phyloP scores from a whole-genome alignment of 2,329 filamentous ascomycete species.

The Cercospora sp. region DNA sequence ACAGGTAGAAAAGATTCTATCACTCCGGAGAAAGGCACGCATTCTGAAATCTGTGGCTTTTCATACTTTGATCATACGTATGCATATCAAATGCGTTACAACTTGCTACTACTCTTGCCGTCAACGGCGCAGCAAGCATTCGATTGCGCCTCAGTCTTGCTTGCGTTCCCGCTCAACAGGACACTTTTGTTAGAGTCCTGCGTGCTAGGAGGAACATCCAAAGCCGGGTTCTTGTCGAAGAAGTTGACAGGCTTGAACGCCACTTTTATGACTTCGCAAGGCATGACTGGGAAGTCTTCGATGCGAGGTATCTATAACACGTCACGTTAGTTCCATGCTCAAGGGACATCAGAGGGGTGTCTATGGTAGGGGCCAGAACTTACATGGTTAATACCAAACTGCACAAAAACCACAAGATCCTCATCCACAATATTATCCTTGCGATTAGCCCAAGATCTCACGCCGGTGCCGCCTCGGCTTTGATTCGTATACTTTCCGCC shows the following conservation, averaged over 20 bases:
- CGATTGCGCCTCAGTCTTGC: neutral
- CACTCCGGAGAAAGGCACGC: neutral
- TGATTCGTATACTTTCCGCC: slow-evolving; percentile 58
- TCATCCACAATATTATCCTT: slow-evolving; percentile 59
- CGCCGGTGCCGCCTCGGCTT: slow-evolving; percentile 54
- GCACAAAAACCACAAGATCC: slow-evolving; percentile 59
- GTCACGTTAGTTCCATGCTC: slow-evolving; percentile 40
- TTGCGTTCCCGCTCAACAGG: slow-evolving; percentile 37
- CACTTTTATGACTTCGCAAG: slow-evolving; percentile 58
- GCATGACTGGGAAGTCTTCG: slow-evolving; percentile 63
- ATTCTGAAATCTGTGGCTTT: neutral
- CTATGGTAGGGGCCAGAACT: slow-evolving; percentile 37
- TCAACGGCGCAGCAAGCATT: slow-evolving; percentile 14
- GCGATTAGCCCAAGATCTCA: slow-evolving; percentile 52
- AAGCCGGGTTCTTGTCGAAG: slow-evolving; percentile 59
- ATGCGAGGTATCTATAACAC: slow-evolving; percentile 50
- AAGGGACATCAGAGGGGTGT: slow-evolving; percentile 58
- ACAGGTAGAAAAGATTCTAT: neutral
- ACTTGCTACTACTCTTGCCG: slow-evolving; percentile 14
- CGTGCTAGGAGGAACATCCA: slow-evolving; percentile 57
- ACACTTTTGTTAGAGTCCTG: slow-evolving; percentile 51
- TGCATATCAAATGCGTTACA: neutral
- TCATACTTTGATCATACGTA: neutral
- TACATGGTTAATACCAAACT: slow-evolving; percentile 59
- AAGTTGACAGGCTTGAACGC: slow-evolving; percentile 60